Base-by-base conservation (phyloP, 192 early-diverging fungal genomes). In the Lobosporangium transversale region DNA sequence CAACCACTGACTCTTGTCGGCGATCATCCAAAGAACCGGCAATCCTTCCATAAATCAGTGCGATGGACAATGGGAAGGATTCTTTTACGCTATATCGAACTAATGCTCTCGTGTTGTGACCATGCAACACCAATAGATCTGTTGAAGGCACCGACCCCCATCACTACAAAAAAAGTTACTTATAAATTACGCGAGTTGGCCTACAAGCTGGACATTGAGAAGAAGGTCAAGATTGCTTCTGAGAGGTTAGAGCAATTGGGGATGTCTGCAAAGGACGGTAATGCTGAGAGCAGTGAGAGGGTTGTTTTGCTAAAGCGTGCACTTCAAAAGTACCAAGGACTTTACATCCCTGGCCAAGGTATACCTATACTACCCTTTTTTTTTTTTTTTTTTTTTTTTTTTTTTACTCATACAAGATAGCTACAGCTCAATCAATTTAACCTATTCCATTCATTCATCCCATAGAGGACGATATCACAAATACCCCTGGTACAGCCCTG, bases 161-260 rank as follows among this genome's bases (percentile, higher is more conserved):
- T 90, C 73, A 88, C 88, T 0, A 82, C 79, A 37, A 86, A 88
- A 31, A 90, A 91, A 68, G 86, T 93, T 29, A 89, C 89, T 44
- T 81, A 91, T 59, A 95, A 95, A 81, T 85, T 98, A 29, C 88
- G 89, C 43, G 94, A 97, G 80, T 84, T 97, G 31, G 89, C 90
- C 50, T 91, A 89, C 71, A 97, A 98, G 81, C 88, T 98, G 18
- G 93, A 96, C 47, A 89, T 98, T 27, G 98, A 99, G 79, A 90
- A 88, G 55, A 96, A 96, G 81, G 90, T 99, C 30, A 85, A 90
- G 62, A 87, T 87, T 50, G 95, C 93, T 14, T 92, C 90, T 17
- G 88, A 94, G 62, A 83, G 86, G 53, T 91, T 97, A 60, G 86
- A 84, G 45, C 76, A 74, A 12, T 17, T 62, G 26, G 70, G 82